Percentiles rank a stretch among this genome's conserved stretches.
Evolutionary conservation across 306 rosid species (phyloP).

Genomic region (Argentina anserina): DNA sequence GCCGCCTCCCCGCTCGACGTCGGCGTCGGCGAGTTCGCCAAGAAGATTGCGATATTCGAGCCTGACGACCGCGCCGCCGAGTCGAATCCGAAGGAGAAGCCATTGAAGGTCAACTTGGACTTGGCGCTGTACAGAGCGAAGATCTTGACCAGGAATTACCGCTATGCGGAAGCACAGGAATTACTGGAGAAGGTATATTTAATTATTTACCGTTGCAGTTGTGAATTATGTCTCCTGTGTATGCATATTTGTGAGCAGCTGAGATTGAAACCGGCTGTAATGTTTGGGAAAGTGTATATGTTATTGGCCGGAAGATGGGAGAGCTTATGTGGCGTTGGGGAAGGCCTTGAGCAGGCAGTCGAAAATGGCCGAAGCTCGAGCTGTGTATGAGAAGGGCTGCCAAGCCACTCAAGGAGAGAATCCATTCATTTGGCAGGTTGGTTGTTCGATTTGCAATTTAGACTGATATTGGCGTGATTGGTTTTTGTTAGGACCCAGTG

Average conservation of each 20-base stretch:
- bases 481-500: neutral
- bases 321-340: conserved; percentile 81
- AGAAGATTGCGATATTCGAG: conserved; percentile 78
- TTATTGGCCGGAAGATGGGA: conserved; percentile 90
- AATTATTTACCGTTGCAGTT: neutral
- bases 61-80: conserved; percentile 44
- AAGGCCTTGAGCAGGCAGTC: conserved; percentile 67
- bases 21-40: conserved; percentile 58
- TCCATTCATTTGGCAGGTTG: conserved; percentile 93
- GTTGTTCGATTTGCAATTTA: conserved; percentile 1
- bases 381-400: conserved; percentile 85
- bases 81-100: conserved; percentile 45
- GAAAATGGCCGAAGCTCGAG: conserved; percentile 67
- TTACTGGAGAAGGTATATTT: conserved; percentile 54
- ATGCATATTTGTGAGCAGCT: conserved; percentile 16
- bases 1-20: conserved; percentile 32
- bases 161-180: conserved; percentile 56
- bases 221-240: neutral
- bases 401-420: conserved; percentile 97
- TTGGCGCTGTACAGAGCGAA: conserved; percentile 74
- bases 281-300: conserved; percentile 50
- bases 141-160: conserved; percentile 50
- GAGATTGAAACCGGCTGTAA: conserved; percentile 8
- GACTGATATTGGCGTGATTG: neutral
- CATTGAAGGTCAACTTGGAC: conserved; percentile 75